phyloP scores from a whole-genome alignment of 108 stramenopile species.

The Mayamaea pseudoterrestris region DNA sequence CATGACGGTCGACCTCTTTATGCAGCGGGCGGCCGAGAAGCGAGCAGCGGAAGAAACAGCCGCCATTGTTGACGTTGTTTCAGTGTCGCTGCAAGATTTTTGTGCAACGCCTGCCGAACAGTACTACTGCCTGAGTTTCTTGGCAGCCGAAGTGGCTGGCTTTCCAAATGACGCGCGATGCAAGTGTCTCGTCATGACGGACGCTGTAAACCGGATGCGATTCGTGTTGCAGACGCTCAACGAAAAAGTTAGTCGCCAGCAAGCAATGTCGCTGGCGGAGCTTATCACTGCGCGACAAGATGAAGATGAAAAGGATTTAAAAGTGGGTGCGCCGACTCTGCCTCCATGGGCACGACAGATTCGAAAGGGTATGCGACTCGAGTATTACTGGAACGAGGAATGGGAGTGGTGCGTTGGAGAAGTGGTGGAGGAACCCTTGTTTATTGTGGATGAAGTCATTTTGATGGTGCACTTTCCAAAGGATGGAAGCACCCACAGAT shows the following conservation, averaged over 20 bases:
- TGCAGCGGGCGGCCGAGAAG: constrained; percentile 17
- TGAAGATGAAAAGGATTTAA: constrained; percentile 35
- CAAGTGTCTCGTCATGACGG: constrained; percentile 31
- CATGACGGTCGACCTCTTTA: constrained; percentile 12
- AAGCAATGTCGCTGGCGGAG: constrained; percentile 40
- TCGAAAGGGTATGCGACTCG: constrained; percentile 41
- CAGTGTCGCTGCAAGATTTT: constrained; percentile 43
- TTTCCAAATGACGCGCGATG: constrained; percentile 31
- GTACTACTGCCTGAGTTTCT: constrained; percentile 45
- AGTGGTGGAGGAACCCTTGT: constrained; percentile 61
- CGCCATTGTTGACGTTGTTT: constrained; percentile 53
- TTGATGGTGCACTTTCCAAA: constrained; percentile 64
- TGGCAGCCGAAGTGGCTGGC: constrained; percentile 65
- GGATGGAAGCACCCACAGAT: constrained; percentile 52
- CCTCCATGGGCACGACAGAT: constrained; percentile 66
- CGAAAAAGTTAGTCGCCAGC: constrained; percentile 29
- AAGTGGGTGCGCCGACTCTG: constrained; percentile 54
- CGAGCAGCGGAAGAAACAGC: constrained; percentile 53
- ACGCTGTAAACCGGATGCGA: constrained; percentile 47
- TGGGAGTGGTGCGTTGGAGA: constrained; percentile 60
- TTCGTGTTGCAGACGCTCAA: constrained; percentile 32
- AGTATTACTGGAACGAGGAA: constrained; percentile 77
- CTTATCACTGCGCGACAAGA: constrained; percentile 18
- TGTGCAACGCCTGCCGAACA: constrained; percentile 32
- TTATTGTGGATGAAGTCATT: constrained; percentile 56